Base-by-base conservation (phyloP, 2,329 filamentous ascomycete species). In the Trichoderma sp. region DNA sequence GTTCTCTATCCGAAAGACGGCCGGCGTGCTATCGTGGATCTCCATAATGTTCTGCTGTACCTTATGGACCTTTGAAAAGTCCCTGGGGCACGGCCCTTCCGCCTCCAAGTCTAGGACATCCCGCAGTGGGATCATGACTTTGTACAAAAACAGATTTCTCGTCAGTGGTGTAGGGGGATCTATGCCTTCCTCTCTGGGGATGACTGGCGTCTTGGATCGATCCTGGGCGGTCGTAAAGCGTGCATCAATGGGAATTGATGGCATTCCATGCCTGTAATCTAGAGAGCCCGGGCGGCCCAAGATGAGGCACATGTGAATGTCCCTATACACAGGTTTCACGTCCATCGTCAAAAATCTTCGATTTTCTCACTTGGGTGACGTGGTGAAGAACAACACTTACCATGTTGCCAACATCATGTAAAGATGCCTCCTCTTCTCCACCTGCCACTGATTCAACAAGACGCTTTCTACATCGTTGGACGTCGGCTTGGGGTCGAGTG, bases 141-240 rank as follows among this genome's bases (percentile, higher is more conserved):
- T 80, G 73, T 84, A 85, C 4, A 83, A 81, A 83, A 87, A 88
- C 15, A 91, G 78, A 1, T 83, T 79, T 58, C 85, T 83, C 2
- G 88, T 89, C 36, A 90, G 77, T 2, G 87, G 85, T 0, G 88
- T 90, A 1, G 89, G 89, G 3, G 86, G 85, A 58, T 90, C 87
- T 3, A 71, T 73, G 18, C 83, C 78, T 18, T 85, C 83, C 32
- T 81, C 80, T 47, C 89, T 83, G 18, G 82, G 81, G 14, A 84
- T 75, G 51, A 89, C 82, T 0, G 86, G 84, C 58, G 82, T 84
- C 73, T 83, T 85, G 47, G 83, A 83, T 9, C 84, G 81, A 73
- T 85, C 84, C n/a, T 57, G 51, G 11, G 28, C 30, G 28, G 80
- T 81, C 1, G 87, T 86, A 18, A 85, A 77, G 6, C 84, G 81